Conservation (phyloP, 2,329 filamentous ascomycete genomes). For the Akanthomyces uredinophilus region DNA sequence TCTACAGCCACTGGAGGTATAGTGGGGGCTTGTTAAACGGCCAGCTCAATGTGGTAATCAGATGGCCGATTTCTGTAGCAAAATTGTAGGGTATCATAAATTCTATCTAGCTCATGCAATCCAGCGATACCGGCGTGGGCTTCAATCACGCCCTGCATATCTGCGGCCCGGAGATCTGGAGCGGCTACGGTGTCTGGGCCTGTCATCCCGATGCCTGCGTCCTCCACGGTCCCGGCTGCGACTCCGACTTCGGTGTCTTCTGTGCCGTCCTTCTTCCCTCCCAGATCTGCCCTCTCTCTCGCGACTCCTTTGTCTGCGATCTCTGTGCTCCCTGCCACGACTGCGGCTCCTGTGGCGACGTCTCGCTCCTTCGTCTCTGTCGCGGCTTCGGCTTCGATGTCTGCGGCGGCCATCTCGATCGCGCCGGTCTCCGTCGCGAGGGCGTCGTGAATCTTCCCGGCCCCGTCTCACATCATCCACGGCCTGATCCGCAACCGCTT, state of each 20-base stretch:
- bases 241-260: conserved; percentile 14
- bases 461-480: conserved; percentile 17
- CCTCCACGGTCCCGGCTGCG: conserved; percentile 15
- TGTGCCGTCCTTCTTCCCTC: conserved; percentile 1
- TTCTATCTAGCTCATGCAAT: background rate
- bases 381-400: conserved; percentile 24
- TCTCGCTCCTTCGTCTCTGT: conserved; percentile 19
- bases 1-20: background rate
- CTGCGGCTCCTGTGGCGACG: conserved; percentile 15
- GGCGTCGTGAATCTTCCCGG: conserved; percentile 27
- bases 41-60: background rate
- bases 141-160: background rate
- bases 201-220: conserved; percentile 9
- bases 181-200: conserved; percentile 18
- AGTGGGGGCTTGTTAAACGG: background rate
- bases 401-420: conserved; percentile 33
- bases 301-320: conserved; percentile 19
- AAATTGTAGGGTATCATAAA: background rate
- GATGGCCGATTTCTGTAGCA: background rate
- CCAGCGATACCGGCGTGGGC: background rate
- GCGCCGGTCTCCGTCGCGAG: conserved; percentile 26
- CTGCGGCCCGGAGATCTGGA: conserved; percentile 11
- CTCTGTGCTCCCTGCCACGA: conserved; percentile 19
- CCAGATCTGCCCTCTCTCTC: conserved; percentile 21
- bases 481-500: background rate